phyloP scores from a whole-genome alignment of 805 yeast species.

The Sugiyamaella valdiviana region DNA sequence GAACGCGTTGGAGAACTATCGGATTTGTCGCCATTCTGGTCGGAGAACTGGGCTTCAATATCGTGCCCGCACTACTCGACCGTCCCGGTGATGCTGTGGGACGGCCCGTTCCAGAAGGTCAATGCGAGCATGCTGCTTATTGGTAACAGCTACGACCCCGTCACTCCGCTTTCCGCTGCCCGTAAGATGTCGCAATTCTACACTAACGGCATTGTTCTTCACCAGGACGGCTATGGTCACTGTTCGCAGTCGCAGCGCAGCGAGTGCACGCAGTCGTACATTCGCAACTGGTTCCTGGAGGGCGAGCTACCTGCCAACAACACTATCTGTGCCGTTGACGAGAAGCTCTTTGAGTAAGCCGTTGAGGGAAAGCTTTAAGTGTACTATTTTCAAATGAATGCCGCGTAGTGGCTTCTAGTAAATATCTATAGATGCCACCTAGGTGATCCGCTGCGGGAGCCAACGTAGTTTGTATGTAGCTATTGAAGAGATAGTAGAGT shows the following conservation, averaged over 20 bases:
- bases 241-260: slow-evolving; percentile 22
- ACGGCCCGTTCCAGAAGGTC: slow-evolving; percentile 14
- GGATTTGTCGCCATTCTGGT: slow-evolving; percentile 1
- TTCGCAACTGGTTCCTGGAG: slow-evolving; percentile 13
- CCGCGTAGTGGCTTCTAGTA: no score
- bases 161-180: slow-evolving; percentile 22
- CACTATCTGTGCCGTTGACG: slow-evolving; percentile 12
- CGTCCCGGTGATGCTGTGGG: slow-evolving; percentile 11
- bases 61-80: slow-evolving; percentile 1
- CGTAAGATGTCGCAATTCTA: slow-evolving; percentile 14
- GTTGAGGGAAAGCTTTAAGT: no score
- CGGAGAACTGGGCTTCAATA: slow-evolving; percentile 6
- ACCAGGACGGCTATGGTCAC: slow-evolving; percentile 22
- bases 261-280: slow-evolving; percentile 11
- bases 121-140: slow-evolving; percentile 15
- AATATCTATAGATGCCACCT: no score
- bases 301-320: slow-evolving; percentile 17
- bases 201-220: slow-evolving; percentile 16
- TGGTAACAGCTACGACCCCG: slow-evolving; percentile 24
- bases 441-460: no score
- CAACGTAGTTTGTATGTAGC: no score
- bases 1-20: not conserved
- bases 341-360: slow-evolving; percentile 1
- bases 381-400: no score
- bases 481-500: no score